Evolutionary conservation across 495 filamentous ascomycete genomes (phyloP).

Genomic region (Penicillium macrosclerotiorum): DNA sequence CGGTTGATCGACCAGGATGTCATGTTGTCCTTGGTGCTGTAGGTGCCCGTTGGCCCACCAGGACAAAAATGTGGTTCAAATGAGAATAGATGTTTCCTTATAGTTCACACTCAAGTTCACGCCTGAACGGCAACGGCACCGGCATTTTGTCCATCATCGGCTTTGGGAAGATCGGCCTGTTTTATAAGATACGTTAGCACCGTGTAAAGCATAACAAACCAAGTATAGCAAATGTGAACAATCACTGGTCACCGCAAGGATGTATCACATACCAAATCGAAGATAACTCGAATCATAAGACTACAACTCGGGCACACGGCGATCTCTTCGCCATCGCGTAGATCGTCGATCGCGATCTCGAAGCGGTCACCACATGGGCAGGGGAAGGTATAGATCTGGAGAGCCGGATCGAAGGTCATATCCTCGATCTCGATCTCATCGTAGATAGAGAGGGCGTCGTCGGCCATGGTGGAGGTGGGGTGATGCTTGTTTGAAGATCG

Average conservation of each 20-base stretch:
- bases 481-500: slow-evolving; percentile 1
- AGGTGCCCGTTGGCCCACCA: no score
- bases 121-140: slow-evolving; percentile 41
- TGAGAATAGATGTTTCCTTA: neutral
- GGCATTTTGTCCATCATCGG: slow-evolving; percentile 31
- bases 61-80: no score
- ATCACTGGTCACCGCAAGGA: neutral
- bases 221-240: neutral
- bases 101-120: slow-evolving; percentile 12
- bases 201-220: neutral
- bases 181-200: slow-evolving; percentile 17
- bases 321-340: slow-evolving; percentile 86
- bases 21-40: no score
- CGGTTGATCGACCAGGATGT: no score
- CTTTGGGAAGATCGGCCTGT: slow-evolving; percentile 46
- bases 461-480: slow-evolving; percentile 54
- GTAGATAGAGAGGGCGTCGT: slow-evolving; percentile 74
- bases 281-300: slow-evolving; percentile 93
- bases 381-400: slow-evolving; percentile 90
- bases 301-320: slow-evolving; percentile 96
- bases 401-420: slow-evolving; percentile 83
- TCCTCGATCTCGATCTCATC: slow-evolving; percentile 99
- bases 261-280: slow-evolving; percentile 67
- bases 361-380: slow-evolving; percentile 98
- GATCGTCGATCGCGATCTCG: slow-evolving; percentile 81